phyloP scores from a whole-genome alignment of 345 rosid genomes.

The Sonneratia caseolaris region DNA sequence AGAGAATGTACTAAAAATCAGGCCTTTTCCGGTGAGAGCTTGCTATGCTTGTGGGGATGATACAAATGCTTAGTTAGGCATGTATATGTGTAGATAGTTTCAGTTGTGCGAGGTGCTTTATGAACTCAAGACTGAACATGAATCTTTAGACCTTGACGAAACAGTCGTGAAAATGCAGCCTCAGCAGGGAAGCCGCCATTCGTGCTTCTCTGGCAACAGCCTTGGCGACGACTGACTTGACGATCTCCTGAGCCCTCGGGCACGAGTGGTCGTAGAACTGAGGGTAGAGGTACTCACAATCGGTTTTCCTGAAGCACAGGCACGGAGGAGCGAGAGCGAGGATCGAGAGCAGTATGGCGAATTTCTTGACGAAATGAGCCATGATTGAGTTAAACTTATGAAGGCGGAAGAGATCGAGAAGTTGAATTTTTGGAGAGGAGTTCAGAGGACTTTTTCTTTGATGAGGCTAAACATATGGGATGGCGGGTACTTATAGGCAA shows the following conservation, averaged over 20 bases:
- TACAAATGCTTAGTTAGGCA: too few species aligned
- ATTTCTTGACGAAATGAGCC: not conserved
- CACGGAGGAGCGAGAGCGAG: constrained; percentile 41
- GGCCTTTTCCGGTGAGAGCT: too few species aligned
- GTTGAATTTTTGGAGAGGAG: not conserved
- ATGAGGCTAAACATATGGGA: not conserved
- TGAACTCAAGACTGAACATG: not conserved
- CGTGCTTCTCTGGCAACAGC: constrained; percentile 57
- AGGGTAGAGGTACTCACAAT: constrained; percentile 39
- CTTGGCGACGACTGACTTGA: constrained; percentile 42
- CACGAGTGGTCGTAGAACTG: constrained; percentile 55
- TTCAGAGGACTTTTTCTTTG: not conserved
- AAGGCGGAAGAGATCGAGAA: not conserved
- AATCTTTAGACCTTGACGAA: constrained; percentile 50
- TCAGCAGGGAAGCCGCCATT: constrained; percentile 73
- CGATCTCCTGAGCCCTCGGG: constrained; percentile 47
- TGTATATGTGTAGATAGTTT: too few species aligned
- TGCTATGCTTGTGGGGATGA: too few species aligned
- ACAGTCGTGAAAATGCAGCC: constrained; percentile 87
- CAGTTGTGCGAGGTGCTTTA: too few species aligned
- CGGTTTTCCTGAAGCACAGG: constrained; percentile 21
- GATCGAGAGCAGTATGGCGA: not conserved
- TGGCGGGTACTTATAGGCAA: not conserved
- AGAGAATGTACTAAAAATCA: too few species aligned
- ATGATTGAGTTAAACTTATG: not conserved